These are phyloP conservation scores for Quambalaria eucalypti DNA, from an alignment of 1,284 basidiomycete species.

Conservation along the genomic window DNA sequence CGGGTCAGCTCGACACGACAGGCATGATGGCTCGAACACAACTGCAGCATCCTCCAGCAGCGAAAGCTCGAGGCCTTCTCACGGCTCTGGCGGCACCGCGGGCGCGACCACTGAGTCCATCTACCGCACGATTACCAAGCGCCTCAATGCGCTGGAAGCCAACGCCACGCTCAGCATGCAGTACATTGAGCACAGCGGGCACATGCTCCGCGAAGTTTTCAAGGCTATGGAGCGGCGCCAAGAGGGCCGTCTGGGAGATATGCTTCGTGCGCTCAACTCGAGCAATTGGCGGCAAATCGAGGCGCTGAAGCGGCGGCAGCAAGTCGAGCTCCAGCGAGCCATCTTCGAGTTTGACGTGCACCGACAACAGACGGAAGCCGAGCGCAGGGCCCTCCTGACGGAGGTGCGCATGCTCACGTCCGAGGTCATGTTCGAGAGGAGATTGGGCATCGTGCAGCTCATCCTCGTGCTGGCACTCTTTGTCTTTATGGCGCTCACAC, in stretches of 20 bases:
- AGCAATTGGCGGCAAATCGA: constrained; percentile 52
- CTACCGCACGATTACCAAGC: constrained; percentile 90
- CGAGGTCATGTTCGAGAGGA: constrained; percentile 70
- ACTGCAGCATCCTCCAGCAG: no score
- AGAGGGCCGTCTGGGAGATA: constrained; percentile 55
- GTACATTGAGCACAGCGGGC: constrained; percentile 84
- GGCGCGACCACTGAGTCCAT: constrained; percentile 60
- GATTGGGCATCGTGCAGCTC: constrained; percentile 71
- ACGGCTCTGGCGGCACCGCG: constrained; percentile 4
- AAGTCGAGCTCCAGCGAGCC: constrained; percentile 59
- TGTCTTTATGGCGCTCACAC: constrained; percentile 71
- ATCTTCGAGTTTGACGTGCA: constrained; percentile 65
- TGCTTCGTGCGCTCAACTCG: constrained; percentile 53
- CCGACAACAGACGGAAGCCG: constrained; percentile 59
- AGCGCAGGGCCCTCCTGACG: constrained; percentile 59
- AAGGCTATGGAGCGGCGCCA: constrained; percentile 57
- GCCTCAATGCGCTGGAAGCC: constrained; percentile 71
- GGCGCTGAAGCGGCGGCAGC: constrained; percentile 57
- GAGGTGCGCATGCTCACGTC: constrained; percentile 61
- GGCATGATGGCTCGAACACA: no score
- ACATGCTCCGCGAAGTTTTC: constrained; percentile 66
- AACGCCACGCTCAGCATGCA: constrained; percentile 77
- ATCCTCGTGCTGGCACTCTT: constrained; percentile 67
- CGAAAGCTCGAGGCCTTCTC: no score
- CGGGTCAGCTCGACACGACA: no score